A percentile compares a stretch with the other conserved stretches of the same genome.
These are phyloP conservation scores for Ophiocytium majus DNA, from an alignment of 352 stramenopile species.

Conservation along the genomic window DNA sequence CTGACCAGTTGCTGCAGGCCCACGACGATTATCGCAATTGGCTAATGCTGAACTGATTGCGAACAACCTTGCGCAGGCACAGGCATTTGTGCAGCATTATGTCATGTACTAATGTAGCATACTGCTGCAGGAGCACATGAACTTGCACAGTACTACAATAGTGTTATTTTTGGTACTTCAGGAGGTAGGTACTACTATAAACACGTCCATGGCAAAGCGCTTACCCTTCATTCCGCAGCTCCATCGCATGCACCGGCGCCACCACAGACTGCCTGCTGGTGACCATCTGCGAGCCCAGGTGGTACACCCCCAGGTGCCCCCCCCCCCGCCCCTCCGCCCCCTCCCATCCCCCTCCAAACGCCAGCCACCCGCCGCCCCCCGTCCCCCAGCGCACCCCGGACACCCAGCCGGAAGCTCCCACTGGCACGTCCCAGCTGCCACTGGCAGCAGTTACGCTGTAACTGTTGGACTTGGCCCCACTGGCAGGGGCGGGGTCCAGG, in stretches of 20 bases:
- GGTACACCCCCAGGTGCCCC: background rate
- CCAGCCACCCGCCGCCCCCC: background rate
- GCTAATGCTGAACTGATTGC: too few relatives aligned
- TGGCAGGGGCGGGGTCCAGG: background rate
- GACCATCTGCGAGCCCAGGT: background rate
- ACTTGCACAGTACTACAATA: too few relatives aligned
- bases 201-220: too few relatives aligned
- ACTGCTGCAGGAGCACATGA: too few relatives aligned
- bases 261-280: background rate
- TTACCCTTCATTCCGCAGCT: background rate
- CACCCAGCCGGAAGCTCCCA: conserved; percentile 4
- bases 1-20: too few relatives aligned
- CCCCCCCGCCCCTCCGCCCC: background rate
- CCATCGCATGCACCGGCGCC: conserved; percentile 11
- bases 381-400: conserved; percentile 18
- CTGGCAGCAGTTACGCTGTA: background rate
- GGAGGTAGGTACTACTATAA: too few relatives aligned
- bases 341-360: background rate
- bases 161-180: too few relatives aligned
- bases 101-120: too few relatives aligned
- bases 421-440: background rate
- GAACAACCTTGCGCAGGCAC: too few relatives aligned
- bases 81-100: too few relatives aligned
- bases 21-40: too few relatives aligned
- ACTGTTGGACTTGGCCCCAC: too few relatives aligned